phyloP scores from a whole-genome alignment of 371 early-diverging fungal genomes.

The Mortierella sp. region DNA sequence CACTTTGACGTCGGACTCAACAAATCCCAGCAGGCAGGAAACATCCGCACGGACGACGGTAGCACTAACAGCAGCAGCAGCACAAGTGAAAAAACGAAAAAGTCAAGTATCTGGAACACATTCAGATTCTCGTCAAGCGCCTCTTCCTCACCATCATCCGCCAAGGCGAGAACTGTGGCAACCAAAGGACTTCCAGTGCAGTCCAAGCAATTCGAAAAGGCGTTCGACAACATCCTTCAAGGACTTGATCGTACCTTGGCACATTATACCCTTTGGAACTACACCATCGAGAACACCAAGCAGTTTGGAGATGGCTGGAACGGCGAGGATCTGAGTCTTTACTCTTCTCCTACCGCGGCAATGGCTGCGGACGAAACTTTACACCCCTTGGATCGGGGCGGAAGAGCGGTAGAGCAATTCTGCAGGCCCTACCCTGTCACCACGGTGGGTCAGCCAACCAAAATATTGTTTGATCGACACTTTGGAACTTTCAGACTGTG shows the following conservation, averaged over 20 bases:
- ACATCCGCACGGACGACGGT: not conserved
- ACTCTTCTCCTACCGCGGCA: slow-evolving; percentile 10
- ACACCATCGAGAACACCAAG: slow-evolving; percentile 69
- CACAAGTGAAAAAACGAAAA: not conserved
- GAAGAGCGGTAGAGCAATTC: slow-evolving; percentile 49
- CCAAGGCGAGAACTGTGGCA: slow-evolving; percentile 12
- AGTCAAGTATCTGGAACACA: not conserved
- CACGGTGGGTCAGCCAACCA: slow-evolving; percentile 36
- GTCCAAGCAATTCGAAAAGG: slow-evolving; percentile 52
- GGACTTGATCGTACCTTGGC: slow-evolving; percentile 73
- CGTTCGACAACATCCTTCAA: slow-evolving; percentile 75
- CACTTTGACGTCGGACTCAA: slow-evolving; percentile 76
- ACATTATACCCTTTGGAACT: slow-evolving; percentile 78
- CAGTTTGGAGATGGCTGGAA: slow-evolving; percentile 81
- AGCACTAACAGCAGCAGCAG: not conserved
- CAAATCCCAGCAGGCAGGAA: slow-evolving; percentile 46
- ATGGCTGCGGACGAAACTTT: not conserved
- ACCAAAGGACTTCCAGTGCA: not conserved
- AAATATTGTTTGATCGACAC: slow-evolving; percentile 45
- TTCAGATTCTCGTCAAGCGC: not conserved
- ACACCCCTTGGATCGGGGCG: slow-evolving; percentile 35
- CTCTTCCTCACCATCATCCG: not conserved
- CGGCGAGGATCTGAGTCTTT: slow-evolving; percentile 76
- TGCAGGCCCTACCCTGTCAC: slow-evolving; percentile 52
- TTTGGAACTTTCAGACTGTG: slow-evolving; percentile 19